Evolutionary conservation across 2,329 filamentous ascomycete species (phyloP), one percentile per base, ranked within the genome.

Genomic region (Aspergillus uvarum): DNA sequence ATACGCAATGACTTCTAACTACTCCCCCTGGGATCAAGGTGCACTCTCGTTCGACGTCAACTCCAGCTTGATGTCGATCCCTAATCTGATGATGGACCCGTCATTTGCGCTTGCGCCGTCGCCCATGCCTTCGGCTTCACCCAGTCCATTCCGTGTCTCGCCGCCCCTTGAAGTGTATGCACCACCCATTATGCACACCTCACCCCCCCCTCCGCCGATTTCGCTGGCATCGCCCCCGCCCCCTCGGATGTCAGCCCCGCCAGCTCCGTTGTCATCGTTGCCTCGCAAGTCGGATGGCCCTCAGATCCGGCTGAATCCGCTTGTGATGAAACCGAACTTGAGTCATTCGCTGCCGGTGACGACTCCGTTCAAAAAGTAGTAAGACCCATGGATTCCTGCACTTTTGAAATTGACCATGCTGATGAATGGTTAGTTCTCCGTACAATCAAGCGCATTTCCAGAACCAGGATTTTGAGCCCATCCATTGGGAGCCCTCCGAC

Each of bases 381-480:
- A 65, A 44, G 21, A 35, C 48, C 19, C 3, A 12, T 31, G 22
- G 6, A 10, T 19, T 56, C 7, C 11, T 19, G 21, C 31, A 8
- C 19, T 51, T 19, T 22, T 26, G 2, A 38, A 50, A 42, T 12
- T 19, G 14, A 19, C 1, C 10, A 22, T 57, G 22, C 54, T 62
- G 54, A 65, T 49, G 16, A 35, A 22, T 4, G 47, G 26, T 47
- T 57, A 80, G 78, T 61, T 80, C 77, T 11, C 74, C 77, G 8
- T 75, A 77, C 70, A 78, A 79, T 63, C 75, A 78, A 62, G 76
- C 78, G 49, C 76, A 81, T 67, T 80, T 80, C 66, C 73, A 77
- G 57, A 77, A 81, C 62, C 68, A 75, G 32, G 72, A 81, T 57
- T 79, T 81, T 58, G 73, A 81, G 60, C 78, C 78, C 14, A 75